Base-by-base conservation (phyloP, 441 rosid genomes). In the Brassica balearica region DNA sequence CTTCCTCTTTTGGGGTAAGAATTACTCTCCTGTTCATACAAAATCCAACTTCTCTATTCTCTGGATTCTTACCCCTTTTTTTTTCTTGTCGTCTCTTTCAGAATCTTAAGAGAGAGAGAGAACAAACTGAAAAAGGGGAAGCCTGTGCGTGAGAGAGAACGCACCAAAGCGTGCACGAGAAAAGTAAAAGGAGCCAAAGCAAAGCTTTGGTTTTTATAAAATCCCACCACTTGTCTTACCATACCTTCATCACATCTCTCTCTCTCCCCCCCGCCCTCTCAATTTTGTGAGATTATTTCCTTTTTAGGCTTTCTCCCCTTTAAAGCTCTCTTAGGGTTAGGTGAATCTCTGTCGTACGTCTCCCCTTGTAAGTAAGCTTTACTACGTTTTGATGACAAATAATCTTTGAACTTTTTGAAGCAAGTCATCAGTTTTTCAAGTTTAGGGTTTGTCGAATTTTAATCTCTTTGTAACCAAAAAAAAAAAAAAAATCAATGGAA, bases 401-500 rank as follows among this genome's bases (percentile, higher is more conserved):
- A 11, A 46, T 46, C 53, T 11, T 46, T 63, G 15, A 51, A 69
- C 43, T 51, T 68, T 25, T n/a, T 1, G 22, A 23, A n/a, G 8
- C n/a, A n/a, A 43, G 5, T 48, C 29, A 15, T 48, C 41, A 22
- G 72, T 9, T 69, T 53, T 29, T 9, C 58, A 70, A 56, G 48
- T 15, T 29, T 48, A 27, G 65, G 19, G 51, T 71, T 70, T 63
- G 22, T 63, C 12, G 22, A 63, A 63, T 63, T 32, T 1, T 14
- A 11, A 63, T 29, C 22, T 51, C 8, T 14, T 72, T 68, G 68
- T 25, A 75, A 29, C 20, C 14, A 11, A 65, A 36, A 11, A 14
- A 41, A 2, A 10, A 38, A 6, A 29, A 29, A 48, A 53, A 48
- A 53, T 56, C 62, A 25, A 87, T 88, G 94, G 89, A 81, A 36